phyloP scores from a whole-genome alignment of 2,329 filamentous ascomycete genomes.

The Pestalotiopsis sp. region DNA sequence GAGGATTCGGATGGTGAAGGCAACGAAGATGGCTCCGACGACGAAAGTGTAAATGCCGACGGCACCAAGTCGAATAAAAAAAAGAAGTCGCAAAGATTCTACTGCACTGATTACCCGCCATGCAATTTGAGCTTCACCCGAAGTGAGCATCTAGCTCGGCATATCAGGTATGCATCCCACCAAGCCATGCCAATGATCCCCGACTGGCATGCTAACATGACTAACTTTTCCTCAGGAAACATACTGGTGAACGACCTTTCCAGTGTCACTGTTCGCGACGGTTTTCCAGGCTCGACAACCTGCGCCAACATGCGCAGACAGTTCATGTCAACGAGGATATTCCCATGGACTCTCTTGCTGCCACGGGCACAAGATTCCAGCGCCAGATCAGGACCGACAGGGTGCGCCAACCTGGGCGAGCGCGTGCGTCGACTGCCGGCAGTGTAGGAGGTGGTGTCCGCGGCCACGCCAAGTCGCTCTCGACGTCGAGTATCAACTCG shows the following conservation, averaged over 20 bases:
- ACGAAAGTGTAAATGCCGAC: constrained; percentile 66
- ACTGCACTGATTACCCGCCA: constrained; percentile 92
- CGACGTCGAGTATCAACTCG: constrained; percentile 82
- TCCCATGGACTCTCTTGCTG: constrained; percentile 88
- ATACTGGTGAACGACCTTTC: constrained; percentile 95
- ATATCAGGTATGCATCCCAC: constrained; percentile 72
- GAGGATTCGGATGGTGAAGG: constrained; percentile 72
- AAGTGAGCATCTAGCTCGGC: constrained; percentile 91
- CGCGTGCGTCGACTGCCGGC: constrained; percentile 76
- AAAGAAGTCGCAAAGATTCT: constrained; percentile 96
- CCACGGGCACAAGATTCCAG: constrained; percentile 89
- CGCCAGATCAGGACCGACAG: constrained; percentile 88
- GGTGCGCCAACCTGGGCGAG: constrained; percentile 74
- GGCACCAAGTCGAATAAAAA: constrained; percentile 80
- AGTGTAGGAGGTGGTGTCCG: constrained; percentile 72
- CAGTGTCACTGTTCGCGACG: constrained; percentile 85
- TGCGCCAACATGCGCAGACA: constrained; percentile 95
- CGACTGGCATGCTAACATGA: constrained; percentile 12
- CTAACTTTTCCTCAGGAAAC: constrained; percentile 67
- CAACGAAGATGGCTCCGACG: constrained; percentile 64
- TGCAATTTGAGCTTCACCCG: constrained; percentile 94
- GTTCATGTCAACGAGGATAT: constrained; percentile 98
- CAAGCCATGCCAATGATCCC: neutral
- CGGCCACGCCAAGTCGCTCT: constrained; percentile 84
- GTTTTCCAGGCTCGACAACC: constrained; percentile 92